Conservation (phyloP, 2,329 filamentous ascomycete species). For the Trichophyton schoenleinii region DNA sequence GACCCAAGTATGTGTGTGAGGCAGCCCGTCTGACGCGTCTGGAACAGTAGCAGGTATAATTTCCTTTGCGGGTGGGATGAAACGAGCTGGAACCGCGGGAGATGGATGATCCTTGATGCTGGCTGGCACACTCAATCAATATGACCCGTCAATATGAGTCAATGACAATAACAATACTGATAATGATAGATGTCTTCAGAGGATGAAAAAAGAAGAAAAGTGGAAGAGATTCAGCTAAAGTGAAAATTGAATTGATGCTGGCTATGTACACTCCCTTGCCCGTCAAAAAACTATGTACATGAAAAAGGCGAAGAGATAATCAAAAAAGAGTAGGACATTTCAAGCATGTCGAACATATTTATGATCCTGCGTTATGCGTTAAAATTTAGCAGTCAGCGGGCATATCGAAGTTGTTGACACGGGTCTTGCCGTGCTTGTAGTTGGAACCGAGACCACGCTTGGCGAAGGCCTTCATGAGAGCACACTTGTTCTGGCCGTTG, state of each 20-base stretch:
- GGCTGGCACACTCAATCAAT: not conserved
- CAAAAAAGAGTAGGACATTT: not conserved
- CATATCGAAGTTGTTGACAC: conserved; percentile 3
- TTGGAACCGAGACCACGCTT: conserved; percentile 10
- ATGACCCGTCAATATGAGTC: not conserved
- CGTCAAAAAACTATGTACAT: conserved; percentile 10
- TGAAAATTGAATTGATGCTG: not conserved
- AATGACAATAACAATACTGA: not conserved
- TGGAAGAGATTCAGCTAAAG: not conserved
- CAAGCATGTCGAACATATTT: too few relatives aligned
- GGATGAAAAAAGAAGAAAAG: not conserved
- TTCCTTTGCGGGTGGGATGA: not conserved
- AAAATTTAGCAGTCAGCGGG: not conserved
- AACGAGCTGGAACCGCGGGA: not conserved
- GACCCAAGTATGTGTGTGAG: not conserved
- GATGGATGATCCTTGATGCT: not conserved
- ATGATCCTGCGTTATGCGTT: not conserved
- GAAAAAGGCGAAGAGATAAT: not conserved
- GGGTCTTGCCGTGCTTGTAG: conserved; percentile 3
- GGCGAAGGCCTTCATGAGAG: conserved; percentile 10
- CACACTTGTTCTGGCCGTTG: conserved; percentile 7
- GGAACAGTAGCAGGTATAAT: not conserved
- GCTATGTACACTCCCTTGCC: conserved; percentile 4
- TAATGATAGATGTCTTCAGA: not conserved
- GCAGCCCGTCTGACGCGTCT: not conserved